These are phyloP conservation scores for Vicia villosa DNA, from an alignment of 306 rosid genomes.

Conservation along the genomic window DNA sequence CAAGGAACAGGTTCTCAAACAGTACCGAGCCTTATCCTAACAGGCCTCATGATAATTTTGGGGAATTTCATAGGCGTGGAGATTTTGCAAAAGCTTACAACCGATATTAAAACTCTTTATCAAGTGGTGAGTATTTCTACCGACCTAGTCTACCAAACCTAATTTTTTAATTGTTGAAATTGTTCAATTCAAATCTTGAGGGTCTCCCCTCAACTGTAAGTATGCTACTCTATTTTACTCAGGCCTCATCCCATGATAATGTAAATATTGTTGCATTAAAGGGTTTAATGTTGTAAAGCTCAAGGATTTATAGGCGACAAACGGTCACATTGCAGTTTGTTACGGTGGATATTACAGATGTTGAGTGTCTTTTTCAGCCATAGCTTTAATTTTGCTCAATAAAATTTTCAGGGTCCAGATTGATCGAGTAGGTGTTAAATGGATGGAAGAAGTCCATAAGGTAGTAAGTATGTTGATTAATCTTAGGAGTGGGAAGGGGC, in stretches of 20 bases:
- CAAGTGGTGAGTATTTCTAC: constrained; percentile 75
- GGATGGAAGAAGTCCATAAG: constrained; percentile 54
- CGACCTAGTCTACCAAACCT: constrained; percentile 41
- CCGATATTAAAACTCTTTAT: constrained; percentile 66
- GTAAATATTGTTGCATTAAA: constrained; percentile 17
- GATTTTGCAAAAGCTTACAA: constrained; percentile 74
- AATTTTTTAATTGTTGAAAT: not conserved
- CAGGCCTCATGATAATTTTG: constrained; percentile 73
- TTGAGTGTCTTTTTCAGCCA: constrained; percentile 41
- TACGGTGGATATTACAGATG: constrained; percentile 36
- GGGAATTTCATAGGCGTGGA: constrained; percentile 82
- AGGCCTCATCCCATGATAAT: constrained; percentile 9
- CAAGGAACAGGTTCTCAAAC: constrained; percentile 76
- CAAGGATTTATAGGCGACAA: constrained; percentile 22
- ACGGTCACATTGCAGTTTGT: constrained; percentile 32
- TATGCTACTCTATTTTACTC: constrained; percentile 16
- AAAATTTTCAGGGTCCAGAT: constrained; percentile 74
- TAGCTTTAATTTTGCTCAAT: constrained; percentile 64
- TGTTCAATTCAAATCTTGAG: constrained; percentile 28
- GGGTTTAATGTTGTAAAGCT: constrained; percentile 28
- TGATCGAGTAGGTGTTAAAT: constrained; percentile 57
- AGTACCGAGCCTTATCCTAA: constrained; percentile 63
- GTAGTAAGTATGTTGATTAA: constrained; percentile 56
- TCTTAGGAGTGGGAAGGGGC: constrained; percentile 39
- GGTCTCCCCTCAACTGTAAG: constrained; percentile 35